These are phyloP conservation scores for Lactifluus pinguis DNA, from an alignment of 768 basidiomycete genomes.

Conservation along the genomic window DNA sequence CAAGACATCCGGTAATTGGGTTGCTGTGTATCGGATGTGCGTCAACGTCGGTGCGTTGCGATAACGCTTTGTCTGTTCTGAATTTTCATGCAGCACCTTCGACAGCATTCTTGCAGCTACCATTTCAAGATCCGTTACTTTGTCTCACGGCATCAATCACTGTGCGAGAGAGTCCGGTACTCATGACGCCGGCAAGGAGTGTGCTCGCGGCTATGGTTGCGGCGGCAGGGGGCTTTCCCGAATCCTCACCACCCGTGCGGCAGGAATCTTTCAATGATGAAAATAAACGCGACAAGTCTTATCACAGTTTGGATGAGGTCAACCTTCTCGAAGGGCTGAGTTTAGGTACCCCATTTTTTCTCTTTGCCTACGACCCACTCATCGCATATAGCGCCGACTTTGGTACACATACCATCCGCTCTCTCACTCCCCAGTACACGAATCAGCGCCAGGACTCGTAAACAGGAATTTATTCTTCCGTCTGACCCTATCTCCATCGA, in stretches of 20 bases:
- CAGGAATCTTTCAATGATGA: conserved; percentile 22
- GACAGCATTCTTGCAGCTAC: conserved; percentile 44
- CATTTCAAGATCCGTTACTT: conserved; percentile 63
- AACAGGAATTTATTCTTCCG: conserved; percentile 52
- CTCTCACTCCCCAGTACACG: conserved; percentile 61
- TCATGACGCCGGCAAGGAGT: conserved; percentile 33
- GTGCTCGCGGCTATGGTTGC: conserved; percentile 28
- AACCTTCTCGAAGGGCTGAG: conserved; percentile 59
- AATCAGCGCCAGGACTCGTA: conserved; percentile 58
- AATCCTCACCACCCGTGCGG: conserved; percentile 27
- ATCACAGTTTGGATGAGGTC: conserved; percentile 52
- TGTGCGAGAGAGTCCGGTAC: conserved; percentile 67
- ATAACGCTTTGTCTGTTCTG: neutral
- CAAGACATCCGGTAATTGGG: conserved; percentile 51
- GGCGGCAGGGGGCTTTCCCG: conserved; percentile 26
- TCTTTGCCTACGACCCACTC: conserved; percentile 1
- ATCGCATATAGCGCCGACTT: conserved; percentile 35
- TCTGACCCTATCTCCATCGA: conserved; percentile 35
- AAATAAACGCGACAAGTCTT: conserved; percentile 32
- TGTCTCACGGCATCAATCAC: conserved; percentile 83
- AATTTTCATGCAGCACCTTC: neutral
- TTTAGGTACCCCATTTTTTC: conserved; percentile 34
- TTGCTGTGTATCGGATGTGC: conserved; percentile 70
- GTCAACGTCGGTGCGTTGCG: conserved; percentile 65
- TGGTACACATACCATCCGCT: conserved; percentile 25